Evolutionary conservation across 805 yeast genomes (phyloP), one percentile per base, ranked within the genome.

Genomic region (Naumovozyma castellii): DNA sequence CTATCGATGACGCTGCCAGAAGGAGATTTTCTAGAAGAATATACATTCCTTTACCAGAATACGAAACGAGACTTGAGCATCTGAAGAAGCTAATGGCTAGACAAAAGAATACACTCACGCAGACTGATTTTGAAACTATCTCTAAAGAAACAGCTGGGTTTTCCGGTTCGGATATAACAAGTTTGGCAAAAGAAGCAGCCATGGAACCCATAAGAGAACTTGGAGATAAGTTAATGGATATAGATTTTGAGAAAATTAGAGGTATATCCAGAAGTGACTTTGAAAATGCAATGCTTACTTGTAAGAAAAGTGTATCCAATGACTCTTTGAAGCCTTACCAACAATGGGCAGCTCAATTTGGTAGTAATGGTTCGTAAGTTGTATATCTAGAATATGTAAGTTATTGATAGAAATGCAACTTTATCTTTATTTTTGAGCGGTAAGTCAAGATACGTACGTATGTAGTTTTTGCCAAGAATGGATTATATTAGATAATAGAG

Each of bases 1-100:
- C 86, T 2, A 87, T 84, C 44, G 98, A 90, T 61, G 97, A 92
- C 54, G 97, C 97, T 2, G 97, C 97, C 1, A 69, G 97, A 53
- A 73, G 97, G 58, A 71, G 97, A 46, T 90, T 90, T 62, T 94
- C 85, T 5, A 75, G 94, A 52, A 69, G 97, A 38, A 94, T 85
- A 54, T 88, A 92, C 61, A 88, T 92, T 40, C 97, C 97, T 3
- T 66, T 92, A 35, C 97, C 98, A 0, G 97, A 88, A 56, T 73
- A 68, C 18, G 88, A 81, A 48, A 86, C 97, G 2, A 67, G 97
- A 42, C 64, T 69, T 37, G 73, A 73, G 3, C 97, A 90, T 55
- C 66, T 90, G 16, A 57, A 62, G 38, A 81, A 78, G 51, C 70
- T 90, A 36, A 56, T 90, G 45, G 64, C 73, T 14, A 74, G 79